Evolutionary conservation across 257 asterid genomes (phyloP).

Genomic region (Ocimum tenuiflorum): DNA sequence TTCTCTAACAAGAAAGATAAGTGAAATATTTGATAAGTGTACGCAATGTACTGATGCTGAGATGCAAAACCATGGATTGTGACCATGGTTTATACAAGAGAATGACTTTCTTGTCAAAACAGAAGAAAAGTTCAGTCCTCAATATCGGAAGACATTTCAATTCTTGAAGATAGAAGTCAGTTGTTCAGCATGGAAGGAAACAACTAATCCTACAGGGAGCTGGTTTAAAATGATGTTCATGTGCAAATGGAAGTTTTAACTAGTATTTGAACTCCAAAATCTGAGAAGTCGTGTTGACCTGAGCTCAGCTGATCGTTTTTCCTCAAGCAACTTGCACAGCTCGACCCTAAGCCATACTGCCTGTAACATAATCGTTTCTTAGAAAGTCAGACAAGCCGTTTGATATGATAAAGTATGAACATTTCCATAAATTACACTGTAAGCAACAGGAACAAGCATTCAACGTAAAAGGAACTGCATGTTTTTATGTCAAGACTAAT

Average conservation of each 20-base stretch:
- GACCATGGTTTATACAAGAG: not conserved
- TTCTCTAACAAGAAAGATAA: not conserved
- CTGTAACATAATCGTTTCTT: constrained; percentile 32
- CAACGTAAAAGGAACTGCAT: not conserved
- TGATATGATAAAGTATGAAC: not conserved
- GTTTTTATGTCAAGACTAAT: not conserved
- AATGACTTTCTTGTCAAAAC: not conserved
- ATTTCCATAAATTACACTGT: not conserved
- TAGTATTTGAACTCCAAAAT: not conserved
- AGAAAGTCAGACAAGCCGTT: not conserved
- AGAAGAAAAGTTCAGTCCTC: not conserved
- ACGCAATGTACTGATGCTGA: not conserved
- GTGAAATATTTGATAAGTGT: too few relatives aligned
- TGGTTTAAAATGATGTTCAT: not conserved
- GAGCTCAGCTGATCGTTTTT: constrained; percentile 83
- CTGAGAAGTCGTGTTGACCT: constrained; percentile 38
- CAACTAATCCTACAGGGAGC: too few relatives aligned
- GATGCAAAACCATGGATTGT: not conserved
- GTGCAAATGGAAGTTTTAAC: not conserved
- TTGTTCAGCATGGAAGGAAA: not conserved
- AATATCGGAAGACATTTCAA: not conserved
- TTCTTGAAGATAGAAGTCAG: not conserved
- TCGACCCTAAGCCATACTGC: constrained; percentile 85
- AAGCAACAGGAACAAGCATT: not conserved
- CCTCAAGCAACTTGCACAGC: constrained; percentile 82